phyloP scores from a whole-genome alignment of 371 early-diverging fungal species.

The Mortierella sp. region DNA sequence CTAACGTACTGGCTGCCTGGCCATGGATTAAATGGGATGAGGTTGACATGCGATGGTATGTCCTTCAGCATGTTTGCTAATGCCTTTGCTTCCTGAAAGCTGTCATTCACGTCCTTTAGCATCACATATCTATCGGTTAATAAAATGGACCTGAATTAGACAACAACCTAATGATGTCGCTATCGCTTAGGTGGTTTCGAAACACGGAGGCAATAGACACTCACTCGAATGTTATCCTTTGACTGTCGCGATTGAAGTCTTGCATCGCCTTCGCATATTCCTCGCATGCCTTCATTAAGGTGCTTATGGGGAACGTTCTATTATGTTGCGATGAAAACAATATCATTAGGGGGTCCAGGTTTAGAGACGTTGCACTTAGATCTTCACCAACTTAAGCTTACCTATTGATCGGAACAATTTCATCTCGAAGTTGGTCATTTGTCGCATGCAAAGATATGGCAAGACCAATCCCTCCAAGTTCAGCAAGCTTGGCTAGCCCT shows the following conservation, averaged over 20 bases:
- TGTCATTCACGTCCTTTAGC: slow-evolving; percentile 87
- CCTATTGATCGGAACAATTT: slow-evolving; percentile 91
- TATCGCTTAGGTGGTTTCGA: neutral
- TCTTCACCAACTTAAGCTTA: neutral
- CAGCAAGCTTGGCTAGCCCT: slow-evolving; percentile 77
- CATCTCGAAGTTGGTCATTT: slow-evolving; percentile 79
- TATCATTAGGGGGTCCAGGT: neutral
- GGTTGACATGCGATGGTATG: slow-evolving; percentile 86
- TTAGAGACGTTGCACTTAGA: neutral
- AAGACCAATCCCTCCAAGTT: slow-evolving; percentile 84
- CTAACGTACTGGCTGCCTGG: slow-evolving; percentile 75
- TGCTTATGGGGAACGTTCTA: slow-evolving; percentile 75
- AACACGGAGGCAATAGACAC: neutral
- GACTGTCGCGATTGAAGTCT: slow-evolving; percentile 53
- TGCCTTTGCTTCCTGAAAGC: slow-evolving; percentile 73
- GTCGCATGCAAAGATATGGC: slow-evolving; percentile 94
- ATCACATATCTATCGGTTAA: slow-evolving; percentile 76
- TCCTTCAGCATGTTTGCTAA: slow-evolving; percentile 71
- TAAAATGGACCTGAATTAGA: neutral
- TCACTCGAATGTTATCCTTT: slow-evolving; percentile 82
- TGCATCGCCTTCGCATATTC: slow-evolving; percentile 67
- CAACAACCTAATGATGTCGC: neutral
- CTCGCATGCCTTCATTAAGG: slow-evolving; percentile 79
- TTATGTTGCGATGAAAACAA: neutral
- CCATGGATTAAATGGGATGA: slow-evolving; percentile 90